Base-by-base conservation (phyloP, 257 asterid genomes). In the Primulina tabacum region DNA sequence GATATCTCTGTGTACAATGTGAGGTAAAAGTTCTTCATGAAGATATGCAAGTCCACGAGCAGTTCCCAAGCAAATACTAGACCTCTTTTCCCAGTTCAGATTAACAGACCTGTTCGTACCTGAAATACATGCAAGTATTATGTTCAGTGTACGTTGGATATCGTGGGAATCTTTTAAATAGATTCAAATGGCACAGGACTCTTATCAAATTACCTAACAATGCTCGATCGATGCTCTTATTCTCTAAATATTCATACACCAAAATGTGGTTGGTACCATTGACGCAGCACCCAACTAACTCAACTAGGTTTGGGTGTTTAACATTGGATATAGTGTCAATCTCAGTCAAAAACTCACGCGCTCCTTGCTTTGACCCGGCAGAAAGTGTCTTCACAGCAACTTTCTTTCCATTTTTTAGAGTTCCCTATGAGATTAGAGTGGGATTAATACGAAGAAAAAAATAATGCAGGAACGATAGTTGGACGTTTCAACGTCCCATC, bases 291-390 rank as follows among this genome's bases (percentile, higher is more conserved):
- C 98, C 96, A 33, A 89, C 83, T 79, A 92, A 76, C 78, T 85
- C 88, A 56, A 92, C 96, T 37, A 92, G 94, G 86, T 89, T 88
- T 77, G 95, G 94, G 82, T 92, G 98, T 78, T 74, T 86, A 76
- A 89, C 95, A 71, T 85, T 80, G 60, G 96, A 88, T 78, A 89
- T 88, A 55, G 92, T 87, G 75, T 88, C 89, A 40, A 92, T 89
- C 86, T 92, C 98, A 4, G 92, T 79, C 82, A 89, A 75, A 84
- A 92, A 92, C 84, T 92, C 98, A 16, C 78, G 90, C 70, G 62
- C 77, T 20, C 98, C 98, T 76, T 89, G 98, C 80, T 76, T 89
- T 62, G 98, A 92, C 80, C 77, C 90, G 17, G 86, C 83, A 74
- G 96, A 78, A 64, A 92, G 96, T 35, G 82, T 81, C 89, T 92